phyloP scores from a whole-genome alignment of 345 rosid genomes.

The Excoecaria agallocha region DNA sequence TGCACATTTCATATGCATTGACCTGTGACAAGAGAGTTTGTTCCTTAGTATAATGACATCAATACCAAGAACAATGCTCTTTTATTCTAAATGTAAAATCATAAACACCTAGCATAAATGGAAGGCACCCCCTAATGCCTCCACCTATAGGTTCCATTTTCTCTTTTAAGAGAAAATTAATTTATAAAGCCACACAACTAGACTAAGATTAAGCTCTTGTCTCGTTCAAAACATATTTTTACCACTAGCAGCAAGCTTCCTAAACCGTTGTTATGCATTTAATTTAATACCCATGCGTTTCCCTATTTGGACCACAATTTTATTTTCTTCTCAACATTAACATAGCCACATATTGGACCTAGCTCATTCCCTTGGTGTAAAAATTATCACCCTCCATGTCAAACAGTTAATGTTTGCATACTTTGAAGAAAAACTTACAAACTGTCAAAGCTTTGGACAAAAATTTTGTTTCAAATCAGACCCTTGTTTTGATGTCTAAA shows the following conservation, averaged over 20 bases:
- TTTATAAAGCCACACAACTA: neutral
- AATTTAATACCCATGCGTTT: neutral
- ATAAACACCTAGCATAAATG: neutral
- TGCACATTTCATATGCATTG: neutral
- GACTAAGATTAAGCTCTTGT: neutral
- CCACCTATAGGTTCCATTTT: neutral
- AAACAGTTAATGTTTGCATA: neutral
- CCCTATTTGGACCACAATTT: neutral
- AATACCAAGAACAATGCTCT: neutral
- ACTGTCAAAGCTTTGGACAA: neutral
- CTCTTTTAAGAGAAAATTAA: neutral
- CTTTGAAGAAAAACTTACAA: neutral
- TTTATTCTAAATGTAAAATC: neutral
- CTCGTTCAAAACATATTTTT: neutral
- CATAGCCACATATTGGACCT: neutral
- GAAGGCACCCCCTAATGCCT: too few species aligned
- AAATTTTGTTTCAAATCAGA: neutral
- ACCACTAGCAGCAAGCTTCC: neutral
- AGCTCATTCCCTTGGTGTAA: neutral
- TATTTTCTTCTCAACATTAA: neutral
- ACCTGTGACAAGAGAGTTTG: neutral
- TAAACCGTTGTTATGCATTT: neutral
- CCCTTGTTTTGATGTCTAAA: neutral
- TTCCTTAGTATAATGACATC: neutral
- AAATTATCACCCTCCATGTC: neutral